Conservation (phyloP, 495 filamentous ascomycete genomes). For the Darksidea phi region DNA sequence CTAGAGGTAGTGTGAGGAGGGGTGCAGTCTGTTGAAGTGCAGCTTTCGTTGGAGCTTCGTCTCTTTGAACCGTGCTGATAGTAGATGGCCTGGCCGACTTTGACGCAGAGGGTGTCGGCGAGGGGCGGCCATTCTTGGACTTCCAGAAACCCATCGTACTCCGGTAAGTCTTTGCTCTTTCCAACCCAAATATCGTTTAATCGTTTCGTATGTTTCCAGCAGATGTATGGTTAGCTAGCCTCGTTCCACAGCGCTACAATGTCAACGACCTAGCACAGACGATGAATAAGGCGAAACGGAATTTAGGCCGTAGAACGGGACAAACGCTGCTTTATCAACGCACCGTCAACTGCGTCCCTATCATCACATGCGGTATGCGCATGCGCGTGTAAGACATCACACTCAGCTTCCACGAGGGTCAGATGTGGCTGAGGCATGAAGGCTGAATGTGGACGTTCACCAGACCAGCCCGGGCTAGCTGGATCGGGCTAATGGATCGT, state of each 20-base stretch:
- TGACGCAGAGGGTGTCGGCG: too few species aligned
- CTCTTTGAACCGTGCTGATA: background rate
- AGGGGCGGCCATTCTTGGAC: too few species aligned
- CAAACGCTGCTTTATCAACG: background rate
- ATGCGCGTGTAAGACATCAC: background rate
- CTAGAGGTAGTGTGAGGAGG: constrained; percentile 18
- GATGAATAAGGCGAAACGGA: background rate
- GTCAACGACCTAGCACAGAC: background rate
- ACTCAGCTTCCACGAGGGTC: background rate
- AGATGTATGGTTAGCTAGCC: too few species aligned
- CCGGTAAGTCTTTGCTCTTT: too few species aligned
- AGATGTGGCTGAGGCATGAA: background rate
- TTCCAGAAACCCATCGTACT: too few species aligned
- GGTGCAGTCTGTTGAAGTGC: constrained; percentile 7
- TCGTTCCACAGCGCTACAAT: too few species aligned
- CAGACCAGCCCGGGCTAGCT: too few species aligned
- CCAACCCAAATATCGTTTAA: too few species aligned
- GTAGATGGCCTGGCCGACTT: background rate
- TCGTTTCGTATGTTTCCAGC: too few species aligned
- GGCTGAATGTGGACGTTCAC: too few species aligned
- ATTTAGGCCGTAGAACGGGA: background rate
- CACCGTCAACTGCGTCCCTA: background rate
- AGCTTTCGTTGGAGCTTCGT: background rate
- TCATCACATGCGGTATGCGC: background rate
- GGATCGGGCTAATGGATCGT: too few species aligned